These are phyloP conservation scores for Eutypa lata DNA, from an alignment of 2,329 filamentous ascomycete species.

Conservation along the genomic window DNA sequence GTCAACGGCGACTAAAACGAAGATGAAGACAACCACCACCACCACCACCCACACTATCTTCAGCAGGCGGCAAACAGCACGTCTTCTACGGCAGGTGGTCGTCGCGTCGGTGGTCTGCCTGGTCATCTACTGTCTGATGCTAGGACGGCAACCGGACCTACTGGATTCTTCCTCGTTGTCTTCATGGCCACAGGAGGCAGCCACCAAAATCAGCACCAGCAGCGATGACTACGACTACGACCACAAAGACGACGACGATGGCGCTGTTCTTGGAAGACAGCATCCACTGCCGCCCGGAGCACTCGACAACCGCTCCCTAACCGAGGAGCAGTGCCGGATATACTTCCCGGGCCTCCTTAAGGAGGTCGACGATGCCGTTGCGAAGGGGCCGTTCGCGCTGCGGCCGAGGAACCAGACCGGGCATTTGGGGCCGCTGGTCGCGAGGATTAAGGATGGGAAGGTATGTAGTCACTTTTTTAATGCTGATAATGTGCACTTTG, in stretches of 20 bases:
- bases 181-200: constrained; percentile 7
- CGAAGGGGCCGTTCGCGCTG: constrained; percentile 42
- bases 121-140: constrained; percentile 24
- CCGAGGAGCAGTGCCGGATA: constrained; percentile 38
- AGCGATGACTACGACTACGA: constrained; percentile 7
- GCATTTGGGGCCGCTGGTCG: constrained; percentile 39
- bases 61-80: constrained; percentile 14
- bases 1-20: not conserved
- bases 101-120: constrained; percentile 23
- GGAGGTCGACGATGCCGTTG: constrained; percentile 43
- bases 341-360: constrained; percentile 45
- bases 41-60: not conserved
- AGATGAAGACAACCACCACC: not conserved
- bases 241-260: not conserved
- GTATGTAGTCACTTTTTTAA: constrained; percentile 18
- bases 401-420: constrained; percentile 28
- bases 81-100: constrained; percentile 23
- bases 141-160: constrained; percentile 10
- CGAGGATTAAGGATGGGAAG: constrained; percentile 40
- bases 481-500: not conserved
- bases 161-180: constrained; percentile 10
- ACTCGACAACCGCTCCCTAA: constrained; percentile 37
- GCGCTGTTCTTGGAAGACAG: not conserved
- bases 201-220: constrained; percentile 12
- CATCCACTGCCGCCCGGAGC: constrained; percentile 12